Evolutionary conservation across 202 grass and related monocot genomes (phyloP).

Genomic region (Sporobolus alterniflorus): DNA sequence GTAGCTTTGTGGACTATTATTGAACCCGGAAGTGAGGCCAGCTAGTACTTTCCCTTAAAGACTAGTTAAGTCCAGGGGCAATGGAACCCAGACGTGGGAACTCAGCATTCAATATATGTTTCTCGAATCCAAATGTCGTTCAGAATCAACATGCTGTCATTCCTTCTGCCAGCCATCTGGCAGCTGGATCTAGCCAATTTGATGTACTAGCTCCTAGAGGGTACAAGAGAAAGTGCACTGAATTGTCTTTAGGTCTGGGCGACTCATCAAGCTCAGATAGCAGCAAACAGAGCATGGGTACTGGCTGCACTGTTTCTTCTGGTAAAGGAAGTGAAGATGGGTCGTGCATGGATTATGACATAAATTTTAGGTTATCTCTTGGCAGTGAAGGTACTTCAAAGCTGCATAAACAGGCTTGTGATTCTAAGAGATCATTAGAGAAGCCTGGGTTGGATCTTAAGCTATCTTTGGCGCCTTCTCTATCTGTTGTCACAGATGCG

Average conservation of each 20-base stretch:
- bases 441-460: too few relatives aligned
- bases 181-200: slow-evolving; percentile 40
- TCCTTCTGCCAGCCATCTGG: slow-evolving; percentile 28
- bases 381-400: too few relatives aligned
- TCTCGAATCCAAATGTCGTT: slow-evolving; percentile 52
- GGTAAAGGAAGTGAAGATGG: too few relatives aligned
- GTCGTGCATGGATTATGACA: too few relatives aligned
- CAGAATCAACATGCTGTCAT: slow-evolving; percentile 21
- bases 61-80: slow-evolving; percentile 14
- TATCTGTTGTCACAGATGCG: too few relatives aligned
- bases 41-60: slow-evolving; percentile 34
- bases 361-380: too few relatives aligned
- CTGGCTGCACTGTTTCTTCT: too few relatives aligned
- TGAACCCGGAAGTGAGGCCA: slow-evolving; percentile 46
- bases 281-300: slow-evolving; percentile 69
- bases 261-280: slow-evolving; percentile 78
- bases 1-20: slow-evolving; percentile 39
- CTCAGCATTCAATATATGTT: slow-evolving; percentile 51
- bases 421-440: too few relatives aligned
- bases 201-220: slow-evolving; percentile 59
- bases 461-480: too few relatives aligned
- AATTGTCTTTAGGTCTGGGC: slow-evolving; percentile 59
- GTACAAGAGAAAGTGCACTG: slow-evolving; percentile 67
- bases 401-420: too few relatives aligned
- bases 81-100: slow-evolving; percentile 53